A percentile compares a stretch with the other conserved stretches of the same genome.
Evolutionary conservation across 768 basidiomycete species (phyloP).

Genomic region (Mycena chlorophos): DNA sequence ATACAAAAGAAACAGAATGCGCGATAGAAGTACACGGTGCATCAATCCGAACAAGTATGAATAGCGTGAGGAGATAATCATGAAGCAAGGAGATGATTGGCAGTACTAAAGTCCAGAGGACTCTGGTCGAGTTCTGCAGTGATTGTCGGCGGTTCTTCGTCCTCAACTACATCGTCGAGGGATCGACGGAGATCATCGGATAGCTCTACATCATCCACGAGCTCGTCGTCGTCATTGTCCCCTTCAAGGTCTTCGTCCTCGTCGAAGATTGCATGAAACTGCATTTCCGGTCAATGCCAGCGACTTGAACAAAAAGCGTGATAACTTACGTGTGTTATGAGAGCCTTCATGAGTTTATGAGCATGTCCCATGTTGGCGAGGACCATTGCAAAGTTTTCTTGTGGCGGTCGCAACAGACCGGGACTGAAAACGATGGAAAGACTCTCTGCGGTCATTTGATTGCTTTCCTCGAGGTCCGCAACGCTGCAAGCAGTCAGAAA

Average conservation of each 20-base stretch:
- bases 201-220: conserved; percentile 55
- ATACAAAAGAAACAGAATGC: not conserved
- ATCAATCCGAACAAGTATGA: conserved; percentile 14
- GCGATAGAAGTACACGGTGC: conserved; percentile 20
- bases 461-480: conserved; percentile 85
- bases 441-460: conserved; percentile 87
- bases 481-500: conserved; percentile 46
- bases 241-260: conserved; percentile 59
- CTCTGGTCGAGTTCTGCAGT: conserved; percentile 13
- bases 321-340: conserved; percentile 70
- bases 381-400: conserved; percentile 76
- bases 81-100: conserved; percentile 10
- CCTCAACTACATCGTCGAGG: conserved; percentile 20
- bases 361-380: conserved; percentile 79
- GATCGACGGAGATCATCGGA: conserved; percentile 8
- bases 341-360: conserved; percentile 71
- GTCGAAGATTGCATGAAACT: conserved; percentile 75
- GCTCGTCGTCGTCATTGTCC: conserved; percentile 60
- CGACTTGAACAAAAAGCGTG: not conserved
- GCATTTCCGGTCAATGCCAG: conserved; percentile 4
- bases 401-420: conserved; percentile 73
- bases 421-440: conserved; percentile 86
- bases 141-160: conserved; percentile 15
- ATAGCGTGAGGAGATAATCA: conserved; percentile 2
- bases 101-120: conserved; percentile 17